phyloP scores from a whole-genome alignment of 805 yeast species.

The Blastobotrys attinorum region DNA sequence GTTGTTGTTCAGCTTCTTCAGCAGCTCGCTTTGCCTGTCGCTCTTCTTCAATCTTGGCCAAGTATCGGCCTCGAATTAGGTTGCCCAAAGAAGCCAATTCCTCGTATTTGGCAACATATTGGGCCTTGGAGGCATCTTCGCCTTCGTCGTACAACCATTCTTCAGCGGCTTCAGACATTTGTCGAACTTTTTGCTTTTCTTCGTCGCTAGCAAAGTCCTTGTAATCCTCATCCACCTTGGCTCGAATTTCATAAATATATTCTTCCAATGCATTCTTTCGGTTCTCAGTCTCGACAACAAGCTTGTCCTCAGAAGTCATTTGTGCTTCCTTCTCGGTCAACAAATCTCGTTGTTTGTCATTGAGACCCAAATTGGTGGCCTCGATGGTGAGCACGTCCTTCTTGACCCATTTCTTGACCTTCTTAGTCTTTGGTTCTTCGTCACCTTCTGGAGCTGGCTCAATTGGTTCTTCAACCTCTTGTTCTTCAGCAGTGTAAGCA shows the following conservation, averaged over 20 bases:
- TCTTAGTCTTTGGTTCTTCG: conserved; percentile 65
- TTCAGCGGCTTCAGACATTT: conserved; percentile 75
- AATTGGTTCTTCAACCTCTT: conserved; percentile 78
- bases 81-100: conserved; percentile 94
- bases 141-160: conserved; percentile 99
- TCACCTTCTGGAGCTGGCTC: conserved; percentile 58
- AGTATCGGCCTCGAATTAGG: conserved; percentile 90
- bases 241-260: conserved; percentile 95
- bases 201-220: conserved; percentile 80
- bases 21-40: conserved; percentile 80
- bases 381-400: conserved; percentile 66
- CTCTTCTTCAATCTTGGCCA: conserved; percentile 91
- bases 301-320: conserved; percentile 83
- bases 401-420: conserved; percentile 90
- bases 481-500: conserved; percentile 92
- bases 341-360: conserved; percentile 54
- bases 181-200: conserved; percentile 75
- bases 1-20: conserved; percentile 79
- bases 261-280: conserved; percentile 97
- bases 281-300: conserved; percentile 98
- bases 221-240: conserved; percentile 89
- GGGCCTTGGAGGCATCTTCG: conserved; percentile 91
- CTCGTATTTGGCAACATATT: conserved; percentile 95
- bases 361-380: conserved; percentile 46
- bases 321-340: conserved; percentile 77